Evolutionary conservation across 2,329 filamentous ascomycete genomes (phyloP).

Genomic region (Aspergillaceae sp.): DNA sequence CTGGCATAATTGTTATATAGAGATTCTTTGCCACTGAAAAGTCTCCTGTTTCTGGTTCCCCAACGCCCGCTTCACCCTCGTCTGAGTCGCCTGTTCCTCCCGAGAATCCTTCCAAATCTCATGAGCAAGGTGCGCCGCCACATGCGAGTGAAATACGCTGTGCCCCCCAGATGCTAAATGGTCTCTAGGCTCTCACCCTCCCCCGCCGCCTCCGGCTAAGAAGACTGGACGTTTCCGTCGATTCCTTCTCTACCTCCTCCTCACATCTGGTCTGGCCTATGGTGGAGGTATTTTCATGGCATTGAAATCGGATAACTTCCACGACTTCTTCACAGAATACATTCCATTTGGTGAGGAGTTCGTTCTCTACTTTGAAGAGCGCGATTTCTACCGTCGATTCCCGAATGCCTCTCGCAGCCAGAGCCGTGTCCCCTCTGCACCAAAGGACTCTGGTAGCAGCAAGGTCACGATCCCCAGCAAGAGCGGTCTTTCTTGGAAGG

Average conservation of each 20-base stretch:
- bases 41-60: conserved; percentile 27
- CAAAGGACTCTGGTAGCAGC: conserved; percentile 48
- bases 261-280: conserved; percentile 71
- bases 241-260: conserved; percentile 65
- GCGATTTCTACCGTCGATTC: conserved; percentile 84
- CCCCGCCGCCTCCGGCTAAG: conserved; percentile 45
- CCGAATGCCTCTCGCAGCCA: conserved; percentile 45
- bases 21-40: conserved; percentile 46
- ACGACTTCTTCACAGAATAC: conserved; percentile 98
- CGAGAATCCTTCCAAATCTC: conserved; percentile 40
- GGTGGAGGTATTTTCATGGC: conserved; percentile 87
- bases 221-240: conserved; percentile 67
- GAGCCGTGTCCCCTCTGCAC: conserved; percentile 27
- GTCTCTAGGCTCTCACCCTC: conserved; percentile 27
- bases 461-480: conserved; percentile 76
- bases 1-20: conserved; percentile 17
- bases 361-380: conserved; percentile 91
- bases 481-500: conserved; percentile 75
- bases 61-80: conserved; percentile 37
- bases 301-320: conserved; percentile 91
- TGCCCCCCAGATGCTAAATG: conserved; percentile 24
- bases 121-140: conserved; percentile 19
- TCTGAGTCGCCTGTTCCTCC: conserved; percentile 42
- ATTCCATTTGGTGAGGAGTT: conserved; percentile 89
- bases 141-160: conserved; percentile 1